phyloP scores from a whole-genome alignment of 2,329 filamentous ascomycete species.

The Apiospora rasikravindrae region DNA sequence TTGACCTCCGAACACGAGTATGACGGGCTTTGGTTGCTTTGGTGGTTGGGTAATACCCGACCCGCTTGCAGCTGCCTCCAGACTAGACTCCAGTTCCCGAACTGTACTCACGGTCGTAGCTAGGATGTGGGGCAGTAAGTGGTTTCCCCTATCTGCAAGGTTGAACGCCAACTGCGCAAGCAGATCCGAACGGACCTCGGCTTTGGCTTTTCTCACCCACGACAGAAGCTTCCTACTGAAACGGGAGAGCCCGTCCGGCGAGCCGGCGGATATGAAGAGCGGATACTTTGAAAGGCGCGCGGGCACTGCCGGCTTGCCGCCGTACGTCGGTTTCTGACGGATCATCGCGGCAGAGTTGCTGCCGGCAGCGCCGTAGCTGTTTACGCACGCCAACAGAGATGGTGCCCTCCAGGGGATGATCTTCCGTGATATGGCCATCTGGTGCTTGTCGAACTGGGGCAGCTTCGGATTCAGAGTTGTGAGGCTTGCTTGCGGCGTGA shows the following conservation, averaged over 20 bases:
- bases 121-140: not conserved
- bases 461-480: constrained; percentile 22
- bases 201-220: not conserved
- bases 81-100: not conserved
- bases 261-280: constrained; percentile 13
- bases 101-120: constrained; percentile 9
- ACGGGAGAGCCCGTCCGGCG: not conserved
- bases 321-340: constrained; percentile 18
- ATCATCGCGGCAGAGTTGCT: constrained; percentile 27
- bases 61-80: not conserved
- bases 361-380: constrained; percentile 30
- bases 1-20: constrained; percentile 46
- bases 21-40: constrained; percentile 31
- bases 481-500: constrained; percentile 27
- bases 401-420: not conserved
- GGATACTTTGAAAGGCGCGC: not conserved
- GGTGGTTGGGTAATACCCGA: not conserved
- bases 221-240: constrained; percentile 14
- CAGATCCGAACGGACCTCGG: not conserved
- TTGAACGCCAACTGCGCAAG: constrained; percentile 9
- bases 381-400: constrained; percentile 12
- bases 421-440: constrained; percentile 8
- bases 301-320: not conserved
- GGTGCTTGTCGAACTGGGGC: not conserved
- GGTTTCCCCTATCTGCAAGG: constrained; percentile 19